Conservation (phyloP, 768 basidiomycete genomes). For the Boletus vermiculosoides region DNA sequence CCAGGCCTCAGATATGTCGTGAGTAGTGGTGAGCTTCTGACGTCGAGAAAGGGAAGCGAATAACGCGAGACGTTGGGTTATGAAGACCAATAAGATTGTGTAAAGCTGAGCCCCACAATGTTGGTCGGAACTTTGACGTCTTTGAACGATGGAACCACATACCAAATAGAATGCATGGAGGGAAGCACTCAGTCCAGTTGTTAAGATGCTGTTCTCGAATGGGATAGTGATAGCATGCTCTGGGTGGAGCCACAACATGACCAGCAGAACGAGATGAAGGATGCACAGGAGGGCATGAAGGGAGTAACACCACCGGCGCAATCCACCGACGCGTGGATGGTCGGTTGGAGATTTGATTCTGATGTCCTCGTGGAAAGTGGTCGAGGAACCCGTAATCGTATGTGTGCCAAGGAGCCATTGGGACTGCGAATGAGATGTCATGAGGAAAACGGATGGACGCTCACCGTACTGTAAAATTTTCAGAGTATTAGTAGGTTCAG, state of each 20-base stretch:
- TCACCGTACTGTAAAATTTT: background rate
- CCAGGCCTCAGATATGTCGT: background rate
- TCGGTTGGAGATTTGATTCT: background rate
- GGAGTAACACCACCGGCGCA: background rate
- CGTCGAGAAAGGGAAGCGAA: background rate
- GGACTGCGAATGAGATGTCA: background rate
- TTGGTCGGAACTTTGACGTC: background rate
- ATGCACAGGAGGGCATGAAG: background rate
- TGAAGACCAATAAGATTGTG: background rate
- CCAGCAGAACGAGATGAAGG: background rate
- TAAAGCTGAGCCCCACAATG: background rate
- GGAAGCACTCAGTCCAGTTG: background rate
- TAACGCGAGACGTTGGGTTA: background rate
- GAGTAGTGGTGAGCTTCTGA: background rate
- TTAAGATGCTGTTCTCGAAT: background rate
- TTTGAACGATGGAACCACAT: background rate
- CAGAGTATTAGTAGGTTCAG: no score
- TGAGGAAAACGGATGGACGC: background rate
- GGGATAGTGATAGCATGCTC: background rate
- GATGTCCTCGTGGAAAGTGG: background rate
- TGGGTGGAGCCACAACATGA: background rate
- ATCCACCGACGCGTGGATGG: background rate
- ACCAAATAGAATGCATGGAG: slow-evolving; percentile 2
- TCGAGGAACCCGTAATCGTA: background rate
- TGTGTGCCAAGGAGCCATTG: background rate